phyloP scores from a whole-genome alignment of 345 rosid genomes.

The Syzygium aqueum region DNA sequence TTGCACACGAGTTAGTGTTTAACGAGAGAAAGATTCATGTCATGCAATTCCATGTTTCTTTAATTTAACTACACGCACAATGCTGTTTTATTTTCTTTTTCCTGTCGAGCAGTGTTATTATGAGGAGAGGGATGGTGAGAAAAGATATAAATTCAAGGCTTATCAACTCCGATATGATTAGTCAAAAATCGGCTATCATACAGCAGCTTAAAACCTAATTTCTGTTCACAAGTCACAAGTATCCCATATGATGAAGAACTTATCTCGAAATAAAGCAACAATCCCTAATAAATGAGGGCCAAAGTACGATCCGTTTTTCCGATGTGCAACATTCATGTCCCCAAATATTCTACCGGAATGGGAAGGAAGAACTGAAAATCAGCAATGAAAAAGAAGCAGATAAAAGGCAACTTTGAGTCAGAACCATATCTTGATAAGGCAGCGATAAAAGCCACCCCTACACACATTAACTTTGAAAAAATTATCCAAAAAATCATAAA shows the following conservation, averaged over 20 bases:
- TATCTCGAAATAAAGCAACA: neutral
- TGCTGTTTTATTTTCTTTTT: neutral
- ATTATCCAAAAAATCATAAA: too few relatives aligned
- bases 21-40: neutral
- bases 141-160: neutral
- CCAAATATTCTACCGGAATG: neutral
- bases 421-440: slow-evolving; percentile 5
- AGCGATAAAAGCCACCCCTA: neutral
- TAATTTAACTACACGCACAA: neutral
- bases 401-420: neutral
- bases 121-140: neutral
- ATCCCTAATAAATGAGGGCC: neutral
- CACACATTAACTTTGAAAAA: neutral
- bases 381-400: neutral
- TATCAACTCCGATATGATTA: neutral
- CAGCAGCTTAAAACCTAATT: neutral
- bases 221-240: neutral
- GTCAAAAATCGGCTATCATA: neutral
- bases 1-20: neutral
- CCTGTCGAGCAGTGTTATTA: neutral
- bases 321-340: neutral
- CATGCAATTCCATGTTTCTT: neutral
- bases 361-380: neutral
- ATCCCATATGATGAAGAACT: neutral
- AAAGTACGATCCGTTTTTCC: neutral